Percentiles rank a stretch among this genome's conserved stretches.
Conservation (phyloP, 2,329 filamentous ascomycete species). For the Neonectria punicea region DNA sequence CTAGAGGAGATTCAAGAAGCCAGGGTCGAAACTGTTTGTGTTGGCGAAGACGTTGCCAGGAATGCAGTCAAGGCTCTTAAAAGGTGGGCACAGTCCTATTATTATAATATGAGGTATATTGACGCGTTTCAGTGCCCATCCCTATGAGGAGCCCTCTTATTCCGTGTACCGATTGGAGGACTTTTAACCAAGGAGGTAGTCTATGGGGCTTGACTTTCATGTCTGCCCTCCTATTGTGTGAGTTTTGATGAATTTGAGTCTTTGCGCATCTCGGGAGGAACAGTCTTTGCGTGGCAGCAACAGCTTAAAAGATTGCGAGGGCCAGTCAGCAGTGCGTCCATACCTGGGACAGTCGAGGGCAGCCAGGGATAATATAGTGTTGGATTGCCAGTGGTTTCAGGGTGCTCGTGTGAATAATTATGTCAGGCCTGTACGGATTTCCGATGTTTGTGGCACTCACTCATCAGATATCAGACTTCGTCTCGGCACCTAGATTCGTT, state of each 20-base stretch:
- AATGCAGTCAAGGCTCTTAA: slow-evolving; percentile 72
- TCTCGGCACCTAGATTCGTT: too few species aligned
- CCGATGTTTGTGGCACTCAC: too few species aligned
- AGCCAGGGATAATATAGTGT: too few species aligned
- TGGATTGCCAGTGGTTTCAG: too few species aligned
- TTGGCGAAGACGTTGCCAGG: slow-evolving; percentile 65
- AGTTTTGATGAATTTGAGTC: neutral
- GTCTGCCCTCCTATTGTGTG: neutral
- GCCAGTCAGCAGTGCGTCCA: too few species aligned
- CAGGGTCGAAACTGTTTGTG: slow-evolving; percentile 70
- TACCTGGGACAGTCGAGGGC: too few species aligned
- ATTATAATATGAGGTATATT: neutral
- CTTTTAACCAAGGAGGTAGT: neutral
- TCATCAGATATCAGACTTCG: too few species aligned
- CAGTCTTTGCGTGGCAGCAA: too few species aligned
- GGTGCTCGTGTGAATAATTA: too few species aligned
- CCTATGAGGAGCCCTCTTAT: slow-evolving; percentile 32
- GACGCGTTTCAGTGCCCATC: slow-evolving; percentile 38
- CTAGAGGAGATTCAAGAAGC: slow-evolving; percentile 70
- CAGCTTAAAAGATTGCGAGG: too few species aligned
- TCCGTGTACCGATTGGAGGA: slow-evolving; percentile 28
- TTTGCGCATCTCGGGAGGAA: slow-evolving; percentile 3
- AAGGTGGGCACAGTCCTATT: slow-evolving; percentile 52
- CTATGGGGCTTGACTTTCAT: neutral
- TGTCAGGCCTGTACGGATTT: too few species aligned